Percentiles rank a stretch among this genome's conserved stretches.
phyloP scores from a whole-genome alignment of 2,329 filamentous ascomycete species.

The Aspergillus uvarum region DNA sequence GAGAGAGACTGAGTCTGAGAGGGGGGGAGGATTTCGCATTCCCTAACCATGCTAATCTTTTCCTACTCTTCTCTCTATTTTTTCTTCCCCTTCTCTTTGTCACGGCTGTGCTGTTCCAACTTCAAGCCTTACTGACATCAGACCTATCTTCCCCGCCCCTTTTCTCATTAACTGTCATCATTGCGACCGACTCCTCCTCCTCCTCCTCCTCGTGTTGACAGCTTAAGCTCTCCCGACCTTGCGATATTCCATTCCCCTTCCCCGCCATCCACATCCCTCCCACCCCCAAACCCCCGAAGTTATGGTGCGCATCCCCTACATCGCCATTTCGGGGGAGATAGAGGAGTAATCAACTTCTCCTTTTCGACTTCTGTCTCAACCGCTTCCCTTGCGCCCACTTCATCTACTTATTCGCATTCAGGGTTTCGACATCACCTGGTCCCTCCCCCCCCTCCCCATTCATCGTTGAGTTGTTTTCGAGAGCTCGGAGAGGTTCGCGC shows the following conservation, averaged over 20 bases:
- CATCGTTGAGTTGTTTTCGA: not conserved
- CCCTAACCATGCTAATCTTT: slow-evolving; percentile 12
- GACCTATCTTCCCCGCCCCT: not conserved
- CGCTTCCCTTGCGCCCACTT: not conserved
- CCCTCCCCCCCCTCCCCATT: not conserved
- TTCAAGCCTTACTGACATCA: slow-evolving; percentile 11
- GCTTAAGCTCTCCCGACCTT: slow-evolving; percentile 9
- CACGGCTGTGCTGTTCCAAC: not conserved
- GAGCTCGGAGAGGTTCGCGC: slow-evolving; percentile 2
- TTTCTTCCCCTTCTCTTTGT: slow-evolving; percentile 6
- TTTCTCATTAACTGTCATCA: slow-evolving; percentile 4
- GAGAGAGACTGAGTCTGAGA: not conserved
- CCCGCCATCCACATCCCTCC: slow-evolving; percentile 15
- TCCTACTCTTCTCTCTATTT: slow-evolving; percentile 5
- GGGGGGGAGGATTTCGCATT: slow-evolving; percentile 12
- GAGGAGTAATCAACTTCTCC: slow-evolving; percentile 17
- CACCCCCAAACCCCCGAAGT: slow-evolving; percentile 14
- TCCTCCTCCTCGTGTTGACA: slow-evolving; percentile 17
- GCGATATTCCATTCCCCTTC: slow-evolving; percentile 6
- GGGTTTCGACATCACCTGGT: not conserved
- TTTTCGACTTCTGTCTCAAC: slow-evolving; percentile 6
- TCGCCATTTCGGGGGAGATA: slow-evolving; percentile 15
- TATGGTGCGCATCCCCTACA: slow-evolving; percentile 26
- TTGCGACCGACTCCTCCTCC: slow-evolving; percentile 4
- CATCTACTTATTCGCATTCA: not conserved